Conservation (phyloP, 2,329 filamentous ascomycete species). For the Neonectria coccinea region DNA sequence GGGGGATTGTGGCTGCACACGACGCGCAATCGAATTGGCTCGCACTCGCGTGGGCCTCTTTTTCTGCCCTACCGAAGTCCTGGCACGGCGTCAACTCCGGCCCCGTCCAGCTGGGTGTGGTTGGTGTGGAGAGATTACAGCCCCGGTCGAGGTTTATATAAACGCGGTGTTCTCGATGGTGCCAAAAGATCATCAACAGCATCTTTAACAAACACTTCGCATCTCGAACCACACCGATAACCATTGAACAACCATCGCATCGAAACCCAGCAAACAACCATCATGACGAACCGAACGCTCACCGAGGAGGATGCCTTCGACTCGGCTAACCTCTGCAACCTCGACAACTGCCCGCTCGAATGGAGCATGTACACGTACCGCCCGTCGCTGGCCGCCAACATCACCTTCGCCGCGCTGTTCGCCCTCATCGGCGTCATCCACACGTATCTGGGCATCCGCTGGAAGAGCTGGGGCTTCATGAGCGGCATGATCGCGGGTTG, state of each 20-base stretch:
- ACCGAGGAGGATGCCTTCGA: conserved; percentile 54
- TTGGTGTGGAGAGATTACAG: neutral
- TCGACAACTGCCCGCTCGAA: conserved; percentile 60
- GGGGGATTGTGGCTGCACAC: neutral
- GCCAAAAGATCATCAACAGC: neutral
- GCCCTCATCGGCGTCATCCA: conserved; percentile 55
- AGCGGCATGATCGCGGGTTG: conserved; percentile 67
- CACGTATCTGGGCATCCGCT: conserved; percentile 56
- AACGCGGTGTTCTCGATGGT: neutral
- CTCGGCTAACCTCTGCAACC: conserved; percentile 58
- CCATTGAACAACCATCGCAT: neutral
- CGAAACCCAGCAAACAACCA: too few species aligned
- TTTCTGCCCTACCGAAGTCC: neutral
- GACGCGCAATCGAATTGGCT: conserved; percentile 19
- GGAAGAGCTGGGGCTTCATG: conserved; percentile 62
- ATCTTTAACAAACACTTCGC: neutral
- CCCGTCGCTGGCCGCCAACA: conserved; percentile 65
- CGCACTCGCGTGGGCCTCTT: neutral
- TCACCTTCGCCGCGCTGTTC: conserved; percentile 64
- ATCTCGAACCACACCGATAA: neutral
- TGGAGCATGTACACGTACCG: conserved; percentile 65
- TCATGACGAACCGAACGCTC: conserved; percentile 27
- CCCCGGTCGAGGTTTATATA: neutral
- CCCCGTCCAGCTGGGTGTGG: too few species aligned
- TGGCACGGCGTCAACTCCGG: neutral